These are phyloP conservation scores for Mucor irregularis DNA, from an alignment of 371 early-diverging fungal species.

Conservation along the genomic window DNA sequence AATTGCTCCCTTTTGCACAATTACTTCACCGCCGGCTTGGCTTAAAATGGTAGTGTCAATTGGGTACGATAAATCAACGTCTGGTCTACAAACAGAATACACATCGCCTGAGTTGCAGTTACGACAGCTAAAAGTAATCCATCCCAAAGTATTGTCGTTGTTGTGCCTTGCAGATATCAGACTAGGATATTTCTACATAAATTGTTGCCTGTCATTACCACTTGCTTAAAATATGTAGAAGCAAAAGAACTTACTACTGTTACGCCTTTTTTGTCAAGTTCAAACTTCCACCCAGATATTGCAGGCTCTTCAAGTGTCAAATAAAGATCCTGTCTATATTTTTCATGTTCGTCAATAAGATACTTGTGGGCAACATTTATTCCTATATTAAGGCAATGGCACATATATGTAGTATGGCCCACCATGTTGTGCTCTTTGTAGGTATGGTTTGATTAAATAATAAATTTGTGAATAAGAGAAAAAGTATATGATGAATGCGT, in stretches of 20 bases:
- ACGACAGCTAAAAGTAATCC: constrained; percentile 37
- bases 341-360: constrained; percentile 28
- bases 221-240: background rate
- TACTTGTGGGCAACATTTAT: constrained; percentile 39
- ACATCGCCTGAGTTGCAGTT: constrained; percentile 35
- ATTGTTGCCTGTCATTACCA: background rate
- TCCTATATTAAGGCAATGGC: constrained; percentile 43
- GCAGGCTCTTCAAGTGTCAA: constrained; percentile 16
- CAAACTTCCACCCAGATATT: constrained; percentile 39
- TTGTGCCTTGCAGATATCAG: constrained; percentile 16
- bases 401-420: constrained; percentile 43
- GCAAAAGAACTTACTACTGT: constrained; percentile 22
- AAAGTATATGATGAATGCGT: too few relatives aligned
- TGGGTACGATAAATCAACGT: constrained; percentile 8
- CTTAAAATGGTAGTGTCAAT: constrained; percentile 3
- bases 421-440: constrained; percentile 5
- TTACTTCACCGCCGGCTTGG: constrained; percentile 22
- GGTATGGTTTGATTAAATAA: too few relatives aligned
- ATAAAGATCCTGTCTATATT: constrained; percentile 20
- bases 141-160: constrained; percentile 17
- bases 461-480: too few relatives aligned
- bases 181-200: constrained; percentile 9
- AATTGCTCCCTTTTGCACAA: constrained; percentile 14
- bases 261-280: constrained; percentile 42
- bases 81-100: constrained; percentile 25